Conservation (phyloP, 2,329 filamentous ascomycete species). For the Leptographium wingfieldii region DNA sequence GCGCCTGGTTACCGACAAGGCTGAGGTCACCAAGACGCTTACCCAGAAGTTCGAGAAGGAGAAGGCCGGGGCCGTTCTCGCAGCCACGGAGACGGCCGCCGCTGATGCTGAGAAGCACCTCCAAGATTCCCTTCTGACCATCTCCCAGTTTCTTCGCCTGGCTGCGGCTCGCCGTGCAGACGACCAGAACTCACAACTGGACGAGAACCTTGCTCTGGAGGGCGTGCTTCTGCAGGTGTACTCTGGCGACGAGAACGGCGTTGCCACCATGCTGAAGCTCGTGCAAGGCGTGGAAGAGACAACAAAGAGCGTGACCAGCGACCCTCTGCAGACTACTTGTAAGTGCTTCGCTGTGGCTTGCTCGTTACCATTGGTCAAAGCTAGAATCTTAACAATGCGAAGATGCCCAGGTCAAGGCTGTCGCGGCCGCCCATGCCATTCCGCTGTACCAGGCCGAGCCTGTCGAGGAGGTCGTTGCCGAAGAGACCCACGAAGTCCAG, state of each 20-base stretch:
- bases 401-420: constrained; percentile 49
- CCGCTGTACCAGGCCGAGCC: constrained; percentile 22
- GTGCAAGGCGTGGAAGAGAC: constrained; percentile 59
- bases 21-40: constrained; percentile 45
- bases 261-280: constrained; percentile 63
- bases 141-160: constrained; percentile 70
- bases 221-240: constrained; percentile 69
- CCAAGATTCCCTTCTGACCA: constrained; percentile 51
- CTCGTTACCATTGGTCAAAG: background rate
- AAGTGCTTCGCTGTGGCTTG: constrained; percentile 13
- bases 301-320: constrained; percentile 51
- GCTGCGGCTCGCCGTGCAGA: constrained; percentile 64
- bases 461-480: constrained; percentile 19
- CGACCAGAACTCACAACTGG: constrained; percentile 48
- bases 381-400: background rate
- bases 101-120: constrained; percentile 43
- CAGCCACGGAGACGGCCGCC: constrained; percentile 41
- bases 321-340: constrained; percentile 60
- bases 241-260: constrained; percentile 61
- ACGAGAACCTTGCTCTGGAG: constrained; percentile 72
- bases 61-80: constrained; percentile 39
- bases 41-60: constrained; percentile 38
- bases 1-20: constrained; percentile 44
- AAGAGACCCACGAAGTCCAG: constrained; percentile 19
- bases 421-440: constrained; percentile 39